phyloP scores from a whole-genome alignment of 2,329 filamentous ascomycete genomes.

The Colletotrichum orbiculare region DNA sequence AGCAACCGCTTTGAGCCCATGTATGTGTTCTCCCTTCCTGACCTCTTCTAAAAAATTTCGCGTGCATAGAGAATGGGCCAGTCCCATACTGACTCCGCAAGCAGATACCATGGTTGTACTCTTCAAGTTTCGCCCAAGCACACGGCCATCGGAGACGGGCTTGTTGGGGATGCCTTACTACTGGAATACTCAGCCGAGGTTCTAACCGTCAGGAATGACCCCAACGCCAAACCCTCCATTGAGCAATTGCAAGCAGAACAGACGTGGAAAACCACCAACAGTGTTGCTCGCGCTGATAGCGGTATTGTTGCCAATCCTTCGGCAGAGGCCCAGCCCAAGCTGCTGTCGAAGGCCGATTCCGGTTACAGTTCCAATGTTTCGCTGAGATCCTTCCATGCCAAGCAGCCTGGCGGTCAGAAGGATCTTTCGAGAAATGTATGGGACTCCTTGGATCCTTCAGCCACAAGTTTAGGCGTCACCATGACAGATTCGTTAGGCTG shows the following conservation, averaged over 20 bases:
- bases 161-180: slow-evolving; percentile 56
- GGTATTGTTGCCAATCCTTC: slow-evolving; percentile 60
- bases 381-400: slow-evolving; percentile 61
- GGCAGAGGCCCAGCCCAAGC: slow-evolving; percentile 51
- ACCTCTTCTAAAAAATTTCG: too few relatives aligned
- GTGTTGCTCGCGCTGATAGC: slow-evolving; percentile 57
- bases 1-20: too few relatives aligned
- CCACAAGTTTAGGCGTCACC: too few relatives aligned
- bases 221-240: slow-evolving; percentile 53
- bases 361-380: slow-evolving; percentile 72
- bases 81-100: slow-evolving; percentile 40
- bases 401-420: slow-evolving; percentile 39
- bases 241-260: slow-evolving; percentile 37
- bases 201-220: slow-evolving; percentile 55
- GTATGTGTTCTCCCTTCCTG: too few relatives aligned
- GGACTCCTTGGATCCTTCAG: too few relatives aligned
- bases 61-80: background rate
- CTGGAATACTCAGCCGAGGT: slow-evolving; percentile 50
- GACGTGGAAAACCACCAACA: slow-evolving; percentile 38
- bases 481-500: too few relatives aligned
- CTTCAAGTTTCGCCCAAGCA: slow-evolving; percentile 60
- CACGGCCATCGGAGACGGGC: slow-evolving; percentile 58
- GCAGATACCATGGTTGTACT: slow-evolving; percentile 44
- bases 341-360: slow-evolving; percentile 68
- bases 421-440: slow-evolving; percentile 2